Percentiles rank a stretch among this genome's conserved stretches.
Conservation (phyloP, 2,329 filamentous ascomycete genomes). For the Acarospora socialis region DNA sequence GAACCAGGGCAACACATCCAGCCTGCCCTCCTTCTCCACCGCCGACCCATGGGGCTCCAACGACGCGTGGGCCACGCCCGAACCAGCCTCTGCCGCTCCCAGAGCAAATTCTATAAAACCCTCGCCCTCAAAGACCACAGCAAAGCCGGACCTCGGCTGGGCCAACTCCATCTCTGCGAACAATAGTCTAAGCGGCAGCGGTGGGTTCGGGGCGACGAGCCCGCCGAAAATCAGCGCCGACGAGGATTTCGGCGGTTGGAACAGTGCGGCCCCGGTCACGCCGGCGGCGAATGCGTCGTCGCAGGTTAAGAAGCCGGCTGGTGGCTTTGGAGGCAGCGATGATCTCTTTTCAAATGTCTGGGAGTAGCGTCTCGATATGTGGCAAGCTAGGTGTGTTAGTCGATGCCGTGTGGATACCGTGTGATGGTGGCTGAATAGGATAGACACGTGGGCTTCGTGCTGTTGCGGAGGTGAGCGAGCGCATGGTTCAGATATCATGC, state of each 20-base stretch:
- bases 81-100: slow-evolving; percentile 39
- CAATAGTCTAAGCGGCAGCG: slow-evolving; percentile 47
- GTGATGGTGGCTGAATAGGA: no score
- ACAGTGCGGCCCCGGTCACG: slow-evolving; percentile 51
- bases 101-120: slow-evolving; percentile 22
- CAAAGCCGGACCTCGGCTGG: slow-evolving; percentile 30
- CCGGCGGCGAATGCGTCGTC: slow-evolving; percentile 26
- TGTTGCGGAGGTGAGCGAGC: no score
- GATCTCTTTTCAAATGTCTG: slow-evolving; percentile 95
- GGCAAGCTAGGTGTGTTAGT: no score
- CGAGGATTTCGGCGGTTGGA: slow-evolving; percentile 94
- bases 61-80: slow-evolving; percentile 65
- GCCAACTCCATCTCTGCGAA: slow-evolving; percentile 45
- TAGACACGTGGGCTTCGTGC: no score
- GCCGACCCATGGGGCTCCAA: slow-evolving; percentile 71
- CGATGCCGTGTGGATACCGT: no score
- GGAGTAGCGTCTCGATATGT: no score
- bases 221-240: slow-evolving; percentile 66
- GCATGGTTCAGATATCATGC: no score
- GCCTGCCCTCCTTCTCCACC: slow-evolving; percentile 26
- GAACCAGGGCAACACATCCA: slow-evolving; percentile 23
- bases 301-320: slow-evolving; percentile 41
- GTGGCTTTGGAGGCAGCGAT: slow-evolving; percentile 50
- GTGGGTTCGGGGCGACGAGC: slow-evolving; percentile 44
- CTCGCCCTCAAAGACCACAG: slow-evolving; percentile 13